Evolutionary conservation across 139 green algal genomes (phyloP), one percentile per base, ranked within the genome.

Genomic region (Chlamydomonas schloesseri): DNA sequence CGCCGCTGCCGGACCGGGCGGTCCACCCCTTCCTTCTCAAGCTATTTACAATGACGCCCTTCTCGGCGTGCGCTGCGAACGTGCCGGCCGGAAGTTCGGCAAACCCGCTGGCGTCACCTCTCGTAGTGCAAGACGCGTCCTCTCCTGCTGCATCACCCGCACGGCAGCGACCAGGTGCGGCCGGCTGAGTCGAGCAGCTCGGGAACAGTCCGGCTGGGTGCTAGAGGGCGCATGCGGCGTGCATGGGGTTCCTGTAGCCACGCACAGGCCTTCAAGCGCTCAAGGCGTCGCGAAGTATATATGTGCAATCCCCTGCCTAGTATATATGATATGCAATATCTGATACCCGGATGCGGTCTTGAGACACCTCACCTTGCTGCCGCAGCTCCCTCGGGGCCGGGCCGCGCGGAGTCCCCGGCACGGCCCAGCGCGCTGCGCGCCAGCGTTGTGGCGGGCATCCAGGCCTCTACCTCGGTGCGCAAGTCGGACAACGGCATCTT

Each of bases 21-120:
- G 79, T 85, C 17, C 79, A 85, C 31, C 79, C 79, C 1, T 85
- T 85, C 47, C n/a, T 85, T 10, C 67, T 85, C 4, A 85, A 85
- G 67, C 47, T 85, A 8, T 85, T 85, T 23, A 57, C n/a, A 47
- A 68, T 70, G 18, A 85, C 79, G 15, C 79, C 79, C 23, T 85
- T 85, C 67, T 77, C 20, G 14, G 46, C 65, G 11, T 85, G 34
- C 14, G 3, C 46, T 13, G 46, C 67, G 0, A 73, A 70, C 26
- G 0, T 20, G 3, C 60, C 34, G 0, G 14, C 47, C 1, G 3
- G 26, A 14, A 33, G 6, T 4, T 57, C 67, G 3, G 17, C 33
- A 17, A 14, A 15, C 18, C 3, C 24, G 24, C 24, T n/a, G 2
- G 21, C 18, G 24, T 67, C 60, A 8, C 60, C 42, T 50, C 42